phyloP scores from a whole-genome alignment of 768 basidiomycete species.

The Agaricus bisporus region DNA sequence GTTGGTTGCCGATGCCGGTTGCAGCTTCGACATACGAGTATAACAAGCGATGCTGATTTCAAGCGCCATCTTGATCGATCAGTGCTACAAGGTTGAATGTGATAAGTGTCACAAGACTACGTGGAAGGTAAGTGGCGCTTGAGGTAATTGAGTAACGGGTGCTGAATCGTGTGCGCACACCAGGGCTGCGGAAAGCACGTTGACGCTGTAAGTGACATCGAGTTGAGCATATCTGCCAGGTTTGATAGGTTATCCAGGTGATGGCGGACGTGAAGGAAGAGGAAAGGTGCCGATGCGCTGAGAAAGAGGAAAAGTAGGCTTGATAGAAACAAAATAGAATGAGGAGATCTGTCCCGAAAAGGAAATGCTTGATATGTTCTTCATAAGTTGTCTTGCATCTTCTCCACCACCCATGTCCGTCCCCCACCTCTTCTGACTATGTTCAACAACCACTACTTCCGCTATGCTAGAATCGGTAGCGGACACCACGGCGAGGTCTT shows the following conservation, averaged over 20 bases:
- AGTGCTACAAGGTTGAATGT: slow-evolving; percentile 56
- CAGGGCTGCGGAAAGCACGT: slow-evolving; percentile 72
- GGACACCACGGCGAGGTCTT: slow-evolving; percentile 92
- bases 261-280: slow-evolving; percentile 42
- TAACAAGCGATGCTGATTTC: background rate
- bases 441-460: slow-evolving; percentile 78
- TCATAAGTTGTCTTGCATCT: slow-evolving; percentile 14
- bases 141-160: background rate
- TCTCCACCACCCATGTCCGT: slow-evolving; percentile 30
- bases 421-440: slow-evolving; percentile 49
- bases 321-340: slow-evolving; percentile 14
- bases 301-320: slow-evolving; percentile 10
- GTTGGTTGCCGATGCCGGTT: slow-evolving; percentile 2
- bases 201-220: slow-evolving; percentile 41
- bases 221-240: background rate
- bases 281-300: slow-evolving; percentile 36
- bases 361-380: slow-evolving; percentile 28
- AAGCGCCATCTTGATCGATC: slow-evolving; percentile 35
- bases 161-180: slow-evolving; percentile 2
- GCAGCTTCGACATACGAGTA: background rate
- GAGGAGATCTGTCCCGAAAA: slow-evolving; percentile 21
- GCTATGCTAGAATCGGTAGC: slow-evolving; percentile 69
- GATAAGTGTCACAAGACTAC: slow-evolving; percentile 60
- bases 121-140: slow-evolving; percentile 49
- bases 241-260: slow-evolving; percentile 24